Evolutionary conservation across 1,139 yeast genomes (phyloP).

Genomic region (Sugiyamaella xylanicola): DNA sequence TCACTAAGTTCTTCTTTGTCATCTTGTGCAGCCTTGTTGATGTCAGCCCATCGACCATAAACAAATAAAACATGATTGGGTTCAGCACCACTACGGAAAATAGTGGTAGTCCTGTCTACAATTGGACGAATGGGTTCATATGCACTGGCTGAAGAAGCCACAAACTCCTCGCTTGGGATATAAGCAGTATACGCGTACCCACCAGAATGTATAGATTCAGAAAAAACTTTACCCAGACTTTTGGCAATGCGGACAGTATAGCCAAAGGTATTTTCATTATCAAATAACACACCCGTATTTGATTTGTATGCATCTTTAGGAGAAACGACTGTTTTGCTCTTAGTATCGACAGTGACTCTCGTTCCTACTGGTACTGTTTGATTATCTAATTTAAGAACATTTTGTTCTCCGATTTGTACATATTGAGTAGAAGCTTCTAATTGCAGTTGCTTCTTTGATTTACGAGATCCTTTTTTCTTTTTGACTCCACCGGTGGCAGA

Average conservation of each 20-base stretch:
- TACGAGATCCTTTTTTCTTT: constrained; percentile 33
- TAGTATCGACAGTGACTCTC: constrained; percentile 76
- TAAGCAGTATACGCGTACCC: constrained; percentile 73
- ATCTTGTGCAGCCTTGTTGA: constrained; percentile 55
- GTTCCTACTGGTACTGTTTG: constrained; percentile 75
- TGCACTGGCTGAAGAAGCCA: constrained; percentile 18
- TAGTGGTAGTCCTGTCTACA: constrained; percentile 20
- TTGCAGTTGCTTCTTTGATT: constrained; percentile 37
- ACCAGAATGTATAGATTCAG: constrained; percentile 63
- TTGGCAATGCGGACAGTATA: constrained; percentile 72
- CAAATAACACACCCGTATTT: constrained; percentile 1
- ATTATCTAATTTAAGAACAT: constrained; percentile 49
- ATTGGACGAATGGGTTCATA: constrained; percentile 14
- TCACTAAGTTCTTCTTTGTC: constrained; percentile 52
- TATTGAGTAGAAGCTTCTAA: constrained; percentile 55
- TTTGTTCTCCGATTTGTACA: constrained; percentile 69
- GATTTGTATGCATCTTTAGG: constrained; percentile 63
- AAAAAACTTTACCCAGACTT: constrained; percentile 64
- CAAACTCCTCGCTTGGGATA: constrained; percentile 62
- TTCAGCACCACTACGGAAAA: constrained; percentile 26
- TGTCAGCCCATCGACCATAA: constrained; percentile 64
- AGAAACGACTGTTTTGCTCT: constrained; percentile 64
- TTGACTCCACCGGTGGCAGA: constrained; percentile 45
- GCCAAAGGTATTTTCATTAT: constrained; percentile 58
- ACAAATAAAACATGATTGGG: constrained; percentile 52